Conservation (phyloP, 352 stramenopile genomes). For the Phytophthora foliorum region DNA sequence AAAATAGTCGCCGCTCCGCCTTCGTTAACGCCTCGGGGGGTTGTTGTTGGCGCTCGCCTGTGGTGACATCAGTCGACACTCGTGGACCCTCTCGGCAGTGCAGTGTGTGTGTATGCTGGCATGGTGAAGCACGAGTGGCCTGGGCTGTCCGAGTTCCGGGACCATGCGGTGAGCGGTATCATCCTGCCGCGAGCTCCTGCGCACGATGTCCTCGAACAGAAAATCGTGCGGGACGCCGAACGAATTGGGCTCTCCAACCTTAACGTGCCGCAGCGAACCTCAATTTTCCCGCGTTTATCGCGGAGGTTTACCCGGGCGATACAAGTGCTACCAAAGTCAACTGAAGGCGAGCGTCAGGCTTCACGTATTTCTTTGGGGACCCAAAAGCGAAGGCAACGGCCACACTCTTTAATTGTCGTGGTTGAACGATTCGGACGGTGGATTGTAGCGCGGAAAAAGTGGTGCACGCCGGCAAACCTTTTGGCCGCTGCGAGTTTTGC, state of each 20-base stretch:
- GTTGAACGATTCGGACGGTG: constrained; percentile 21
- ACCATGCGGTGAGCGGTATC: constrained; percentile 33
- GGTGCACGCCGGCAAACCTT: constrained; percentile 22
- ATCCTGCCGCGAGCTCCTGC: constrained; percentile 21
- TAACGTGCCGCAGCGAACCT: constrained; percentile 17
- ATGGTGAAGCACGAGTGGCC: constrained; percentile 43
- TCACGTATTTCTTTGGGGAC: background rate
- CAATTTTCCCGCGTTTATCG: constrained; percentile 27
- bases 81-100: background rate
- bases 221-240: constrained; percentile 34
- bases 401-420: constrained; percentile 21
- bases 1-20: constrained; percentile 5
- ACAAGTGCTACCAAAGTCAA: constrained; percentile 19
- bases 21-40: background rate
- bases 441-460: constrained; percentile 21
- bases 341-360: constrained; percentile 1
- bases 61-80: constrained; percentile 1
- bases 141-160: constrained; percentile 28
- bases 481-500: constrained; percentile 40
- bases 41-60: constrained; percentile 1
- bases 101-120: constrained; percentile 17
- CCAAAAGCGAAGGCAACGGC: constrained; percentile 8
- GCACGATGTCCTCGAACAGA: constrained; percentile 32
- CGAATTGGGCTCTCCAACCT: constrained; percentile 35
- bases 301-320: constrained; percentile 9